These are phyloP conservation scores for Cordyceps tenuipes DNA, from an alignment of 2,329 filamentous ascomycete genomes.

Conservation along the genomic window DNA sequence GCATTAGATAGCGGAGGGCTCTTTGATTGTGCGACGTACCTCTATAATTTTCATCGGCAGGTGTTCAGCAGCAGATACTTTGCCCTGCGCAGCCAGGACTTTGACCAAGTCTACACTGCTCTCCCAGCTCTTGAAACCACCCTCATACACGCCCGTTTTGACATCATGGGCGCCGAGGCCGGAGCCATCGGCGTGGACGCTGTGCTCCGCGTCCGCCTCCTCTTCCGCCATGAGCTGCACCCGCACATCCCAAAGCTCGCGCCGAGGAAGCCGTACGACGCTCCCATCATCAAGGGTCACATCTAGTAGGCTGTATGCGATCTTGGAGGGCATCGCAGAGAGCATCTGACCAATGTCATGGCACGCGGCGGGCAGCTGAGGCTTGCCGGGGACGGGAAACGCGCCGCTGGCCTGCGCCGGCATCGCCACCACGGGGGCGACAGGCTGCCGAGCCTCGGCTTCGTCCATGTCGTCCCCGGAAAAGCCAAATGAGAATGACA, in stretches of 20 bases:
- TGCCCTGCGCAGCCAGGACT: constrained; percentile 42
- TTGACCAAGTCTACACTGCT: constrained; percentile 73
- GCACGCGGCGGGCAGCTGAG: constrained; percentile 45
- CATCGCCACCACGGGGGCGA: background rate
- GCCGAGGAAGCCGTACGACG: constrained; percentile 52
- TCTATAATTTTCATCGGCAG: constrained; percentile 41
- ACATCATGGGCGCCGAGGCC: constrained; percentile 64
- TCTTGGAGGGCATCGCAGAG: constrained; percentile 59
- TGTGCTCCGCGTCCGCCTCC: constrained; percentile 30
- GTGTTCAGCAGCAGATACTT: constrained; percentile 23
- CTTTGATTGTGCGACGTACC: constrained; percentile 32
- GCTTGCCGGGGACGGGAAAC: constrained; percentile 54
- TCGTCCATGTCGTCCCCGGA: constrained; percentile 57
- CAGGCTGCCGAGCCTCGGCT: constrained; percentile 18
- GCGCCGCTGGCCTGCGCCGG: constrained; percentile 37
- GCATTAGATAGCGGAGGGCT: no score
- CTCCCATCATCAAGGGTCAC: constrained; percentile 50
- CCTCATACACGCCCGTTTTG: constrained; percentile 75
- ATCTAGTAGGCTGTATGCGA: constrained; percentile 57
- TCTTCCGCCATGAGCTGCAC: constrained; percentile 73
- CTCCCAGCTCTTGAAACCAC: constrained; percentile 86
- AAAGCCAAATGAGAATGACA: constrained; percentile 54
- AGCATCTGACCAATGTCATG: constrained; percentile 46
- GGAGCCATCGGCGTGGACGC: constrained; percentile 29
- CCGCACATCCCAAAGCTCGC: constrained; percentile 74